Base-by-base conservation (phyloP, 225 moss, liverwort and hornwort genomes). In the Ulota crispa region DNA sequence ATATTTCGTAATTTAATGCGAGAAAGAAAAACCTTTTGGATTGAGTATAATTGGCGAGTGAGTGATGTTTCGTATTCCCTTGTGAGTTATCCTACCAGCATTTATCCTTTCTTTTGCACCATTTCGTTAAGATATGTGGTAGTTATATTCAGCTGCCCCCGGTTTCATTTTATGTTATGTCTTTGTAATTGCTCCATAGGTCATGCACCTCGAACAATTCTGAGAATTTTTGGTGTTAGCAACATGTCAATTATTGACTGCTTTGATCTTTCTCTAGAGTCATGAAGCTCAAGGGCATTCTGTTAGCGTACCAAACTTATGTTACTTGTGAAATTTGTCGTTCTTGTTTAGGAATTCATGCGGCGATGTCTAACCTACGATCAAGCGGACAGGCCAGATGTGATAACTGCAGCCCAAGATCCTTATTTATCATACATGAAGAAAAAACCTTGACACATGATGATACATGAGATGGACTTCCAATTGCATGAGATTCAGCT, bases 381-480 rank as follows among this genome's bases (percentile, higher is more conserved):
- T 83, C 96, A 97, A 89, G 87, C 87, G 75, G 92, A 92, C 18
- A 93, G 95, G 76, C 95, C 93, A 84, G 95, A 97, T 77, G 95
- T 97, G 69, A 59, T 95, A 64, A 89, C 90, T 64, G 96, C 95
- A n/a, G 90, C 96, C 56, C 96, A 93, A 84, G 93, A 95, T 80
- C 92, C 90, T 32, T 97, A 97, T 65, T 85, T 97, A 72, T 97
- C 96, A 66, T 95, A 95, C 55, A 88, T 95, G 72, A 97, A 95
- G 87, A 92, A 93, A 75, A 95, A 93, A 68, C 95, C 92, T 34
- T 93, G 79, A 89, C 16, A 78, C 24, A 20, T 34, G 69, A 23
- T 75, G 47, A 23, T 42, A 28, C 7, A 59, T 47, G 68, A 23
- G 72, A 43, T 15, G 42, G 56, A 41, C 59, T 63, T 77, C 34